Conservation (phyloP, 179 eudicot species). For the Beta macrorhiza region DNA sequence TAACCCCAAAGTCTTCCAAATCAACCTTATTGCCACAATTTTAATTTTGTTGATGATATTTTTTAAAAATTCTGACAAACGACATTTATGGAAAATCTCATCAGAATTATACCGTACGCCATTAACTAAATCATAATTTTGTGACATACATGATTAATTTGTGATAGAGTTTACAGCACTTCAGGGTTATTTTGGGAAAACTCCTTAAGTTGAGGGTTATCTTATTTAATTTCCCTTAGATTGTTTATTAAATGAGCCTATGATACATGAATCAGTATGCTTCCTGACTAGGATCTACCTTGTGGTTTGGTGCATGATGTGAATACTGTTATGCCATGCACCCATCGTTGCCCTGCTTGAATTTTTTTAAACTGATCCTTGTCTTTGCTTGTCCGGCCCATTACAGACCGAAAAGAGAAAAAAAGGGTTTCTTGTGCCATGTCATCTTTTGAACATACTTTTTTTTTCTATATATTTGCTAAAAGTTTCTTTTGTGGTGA, state of each 20-base stretch:
- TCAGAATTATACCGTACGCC: too few species aligned
- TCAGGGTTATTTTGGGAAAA: background rate
- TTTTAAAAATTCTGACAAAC: too few species aligned
- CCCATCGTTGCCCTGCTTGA: background rate
- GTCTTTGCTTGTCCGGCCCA: background rate
- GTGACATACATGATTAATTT: too few species aligned
- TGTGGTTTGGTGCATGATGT: constrained; percentile 9
- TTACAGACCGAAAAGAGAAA: background rate
- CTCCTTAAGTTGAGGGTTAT: too few species aligned
- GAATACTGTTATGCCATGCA: background rate
- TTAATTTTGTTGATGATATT: too few species aligned
- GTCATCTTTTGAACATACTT: background rate
- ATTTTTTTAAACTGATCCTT: background rate
- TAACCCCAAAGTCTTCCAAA: too few species aligned
- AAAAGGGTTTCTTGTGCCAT: constrained; percentile 8
- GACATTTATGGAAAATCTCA: too few species aligned
- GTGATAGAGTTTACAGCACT: too few species aligned
- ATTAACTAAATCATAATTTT: too few species aligned
- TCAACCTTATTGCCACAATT: too few species aligned
- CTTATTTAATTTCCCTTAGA: too few species aligned
- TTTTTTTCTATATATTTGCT: constrained; percentile 4
- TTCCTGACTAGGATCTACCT: background rate
- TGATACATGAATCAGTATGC: background rate
- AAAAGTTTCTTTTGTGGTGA: constrained; percentile 15
- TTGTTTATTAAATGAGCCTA: constrained; percentile 1